These are phyloP conservation scores for Malassezia yamatoensis DNA, from an alignment of 1,284 basidiomycete species.

Conservation along the genomic window DNA sequence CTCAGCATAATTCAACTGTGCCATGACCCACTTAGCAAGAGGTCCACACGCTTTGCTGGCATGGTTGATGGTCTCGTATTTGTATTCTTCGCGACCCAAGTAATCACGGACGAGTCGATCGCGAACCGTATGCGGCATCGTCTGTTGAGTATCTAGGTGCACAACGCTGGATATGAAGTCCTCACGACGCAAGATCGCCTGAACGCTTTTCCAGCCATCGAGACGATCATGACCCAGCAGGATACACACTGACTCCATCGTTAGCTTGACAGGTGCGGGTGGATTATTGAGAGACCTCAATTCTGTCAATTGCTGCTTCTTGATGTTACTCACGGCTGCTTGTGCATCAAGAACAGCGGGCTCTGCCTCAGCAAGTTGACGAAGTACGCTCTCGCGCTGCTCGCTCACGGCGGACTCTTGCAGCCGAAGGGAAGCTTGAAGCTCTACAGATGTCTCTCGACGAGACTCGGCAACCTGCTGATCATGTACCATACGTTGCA, in stretches of 20 bases:
- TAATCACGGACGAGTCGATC: slow-evolving; percentile 91
- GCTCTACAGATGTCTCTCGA: slow-evolving; percentile 88
- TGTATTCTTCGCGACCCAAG: slow-evolving; percentile 79
- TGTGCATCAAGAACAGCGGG: slow-evolving; percentile 93
- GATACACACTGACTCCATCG: slow-evolving; percentile 98
- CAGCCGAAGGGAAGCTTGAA: slow-evolving; percentile 80
- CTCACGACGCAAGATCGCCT: slow-evolving; percentile 88
- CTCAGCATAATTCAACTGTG: slow-evolving; percentile 93
- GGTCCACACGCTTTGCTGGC: slow-evolving; percentile 97
- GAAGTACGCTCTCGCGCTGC: slow-evolving; percentile 77
- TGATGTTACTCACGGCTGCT: slow-evolving; percentile 91
- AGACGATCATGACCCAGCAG: slow-evolving; percentile 84
- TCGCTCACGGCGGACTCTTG: slow-evolving; percentile 84
- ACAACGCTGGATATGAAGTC: slow-evolving; percentile 96
- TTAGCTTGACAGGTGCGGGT: slow-evolving; percentile 89
- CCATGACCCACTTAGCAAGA: slow-evolving; percentile 94
- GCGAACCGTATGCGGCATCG: slow-evolving; percentile 80
- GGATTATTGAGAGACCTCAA: slow-evolving; percentile 98
- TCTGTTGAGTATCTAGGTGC: slow-evolving; percentile 83
- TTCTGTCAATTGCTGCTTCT: slow-evolving; percentile 90
- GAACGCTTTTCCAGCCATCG: slow-evolving; percentile 92
- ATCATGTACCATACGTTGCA: slow-evolving; percentile 94
- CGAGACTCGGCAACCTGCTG: slow-evolving; percentile 98
- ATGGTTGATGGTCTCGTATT: slow-evolving; percentile 87
- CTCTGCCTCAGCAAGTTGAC: slow-evolving; percentile 92